Conservation (phyloP, 1,284 basidiomycete genomes). For the Leccinum pachyderme region DNA sequence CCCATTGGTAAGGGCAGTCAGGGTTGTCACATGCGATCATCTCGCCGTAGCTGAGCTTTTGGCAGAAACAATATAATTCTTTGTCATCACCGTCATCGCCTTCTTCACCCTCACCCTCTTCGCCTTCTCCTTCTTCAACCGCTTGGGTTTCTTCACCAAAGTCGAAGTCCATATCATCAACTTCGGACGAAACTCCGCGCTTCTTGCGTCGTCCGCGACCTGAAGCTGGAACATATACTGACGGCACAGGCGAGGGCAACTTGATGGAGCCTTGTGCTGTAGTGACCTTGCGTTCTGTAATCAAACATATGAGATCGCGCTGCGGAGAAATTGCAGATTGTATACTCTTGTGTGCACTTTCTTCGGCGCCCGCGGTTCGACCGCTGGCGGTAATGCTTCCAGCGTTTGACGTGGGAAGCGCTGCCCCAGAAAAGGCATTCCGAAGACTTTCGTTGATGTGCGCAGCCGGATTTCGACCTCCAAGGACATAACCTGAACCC, state of each 20-base stretch:
- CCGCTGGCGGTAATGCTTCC: constrained; percentile 7
- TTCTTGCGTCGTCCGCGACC: constrained; percentile 40
- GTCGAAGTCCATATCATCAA: constrained; percentile 35
- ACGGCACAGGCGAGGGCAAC: constrained; percentile 38
- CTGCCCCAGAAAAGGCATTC: constrained; percentile 35
- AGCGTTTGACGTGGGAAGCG: constrained; percentile 24
- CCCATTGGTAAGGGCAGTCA: constrained; percentile 72
- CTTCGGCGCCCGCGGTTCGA: constrained; percentile 23
- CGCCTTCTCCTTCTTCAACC: constrained; percentile 43
- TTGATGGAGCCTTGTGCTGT: constrained; percentile 34
- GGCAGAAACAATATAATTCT: constrained; percentile 64
- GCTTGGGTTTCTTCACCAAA: constrained; percentile 34
- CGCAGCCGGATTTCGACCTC: constrained; percentile 41
- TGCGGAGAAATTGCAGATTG: neutral
- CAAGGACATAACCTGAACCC: constrained; percentile 30
- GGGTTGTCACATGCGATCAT: constrained; percentile 73
- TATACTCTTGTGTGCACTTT: constrained; percentile 34
- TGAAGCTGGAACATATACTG: constrained; percentile 26
- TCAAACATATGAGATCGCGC: constrained; percentile 4
- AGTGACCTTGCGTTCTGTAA: constrained; percentile 33
- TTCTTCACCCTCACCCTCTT: constrained; percentile 48
- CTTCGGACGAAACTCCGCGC: constrained; percentile 37
- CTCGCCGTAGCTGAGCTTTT: constrained; percentile 64
- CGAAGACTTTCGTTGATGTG: constrained; percentile 51
- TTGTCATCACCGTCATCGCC: constrained; percentile 52